A percentile compares a stretch with the other conserved stretches of the same genome.
Evolutionary conservation across 345 rosid genomes (phyloP).

Genomic region (Orychophragmus violaceus): DNA sequence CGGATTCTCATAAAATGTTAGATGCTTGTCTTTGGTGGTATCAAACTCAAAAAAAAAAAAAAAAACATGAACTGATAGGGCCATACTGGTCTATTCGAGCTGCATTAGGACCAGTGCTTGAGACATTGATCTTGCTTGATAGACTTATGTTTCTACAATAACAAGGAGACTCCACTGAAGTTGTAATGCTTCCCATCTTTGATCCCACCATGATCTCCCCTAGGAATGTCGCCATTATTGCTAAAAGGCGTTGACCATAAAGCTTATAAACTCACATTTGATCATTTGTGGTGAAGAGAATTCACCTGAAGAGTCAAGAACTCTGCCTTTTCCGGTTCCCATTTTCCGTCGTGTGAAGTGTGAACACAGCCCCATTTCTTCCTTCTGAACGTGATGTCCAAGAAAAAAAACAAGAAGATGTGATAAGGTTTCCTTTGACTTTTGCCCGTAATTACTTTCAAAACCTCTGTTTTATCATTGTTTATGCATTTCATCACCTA

Average conservation of each 20-base stretch:
- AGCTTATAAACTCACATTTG: neutral
- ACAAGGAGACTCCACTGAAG: slow-evolving; percentile 49
- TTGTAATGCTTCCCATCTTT: slow-evolving; percentile 67
- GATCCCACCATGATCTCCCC: slow-evolving; percentile 82
- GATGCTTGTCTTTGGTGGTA: no score
- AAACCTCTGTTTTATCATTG: neutral
- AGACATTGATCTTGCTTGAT: slow-evolving; percentile 74
- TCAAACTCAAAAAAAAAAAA: no score
- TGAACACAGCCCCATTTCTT: slow-evolving; percentile 1
- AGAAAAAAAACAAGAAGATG: neutral
- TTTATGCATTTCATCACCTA: neutral
- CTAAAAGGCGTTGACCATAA: slow-evolving; percentile 38
- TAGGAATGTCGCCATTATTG: slow-evolving; percentile 76
- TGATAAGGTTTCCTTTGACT: slow-evolving; percentile 2
- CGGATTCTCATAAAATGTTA: no score
- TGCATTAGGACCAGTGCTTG: slow-evolving; percentile 74
- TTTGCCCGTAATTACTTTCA: neutral
- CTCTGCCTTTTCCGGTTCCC: neutral
- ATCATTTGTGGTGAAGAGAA: no score
- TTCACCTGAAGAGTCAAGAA: no score
- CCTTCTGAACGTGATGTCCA: neutral
- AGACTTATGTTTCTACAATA: slow-evolving; percentile 86
- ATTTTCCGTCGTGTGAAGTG: slow-evolving; percentile 11
- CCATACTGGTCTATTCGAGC: no score
- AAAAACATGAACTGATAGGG: no score